Percentiles rank a stretch among this genome's conserved stretches.
Conservation (phyloP, 2,329 filamentous ascomycete species). For the Neospermospora avenae region DNA sequence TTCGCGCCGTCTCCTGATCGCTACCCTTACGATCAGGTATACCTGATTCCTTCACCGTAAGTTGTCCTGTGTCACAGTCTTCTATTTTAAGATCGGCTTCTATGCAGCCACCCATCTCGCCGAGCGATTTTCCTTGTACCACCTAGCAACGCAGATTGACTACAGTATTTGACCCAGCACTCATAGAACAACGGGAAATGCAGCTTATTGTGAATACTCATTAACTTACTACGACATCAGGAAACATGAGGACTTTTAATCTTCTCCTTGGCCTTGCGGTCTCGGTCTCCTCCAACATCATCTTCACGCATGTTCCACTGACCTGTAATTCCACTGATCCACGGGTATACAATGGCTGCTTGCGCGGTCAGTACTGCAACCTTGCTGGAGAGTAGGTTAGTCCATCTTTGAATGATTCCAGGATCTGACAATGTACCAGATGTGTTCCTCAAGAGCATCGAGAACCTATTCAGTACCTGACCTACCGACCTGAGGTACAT, state of each 20-base stretch:
- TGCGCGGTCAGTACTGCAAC: constrained; percentile 32
- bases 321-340: constrained; percentile 37
- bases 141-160: constrained; percentile 2
- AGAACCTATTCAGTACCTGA: constrained; percentile 13
- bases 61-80: not conserved
- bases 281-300: constrained; percentile 44
- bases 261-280: constrained; percentile 35
- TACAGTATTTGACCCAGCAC: not conserved
- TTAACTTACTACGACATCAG: constrained; percentile 9
- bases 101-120: constrained; percentile 1
- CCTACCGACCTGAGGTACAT: constrained; percentile 10
- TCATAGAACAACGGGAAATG: not conserved
- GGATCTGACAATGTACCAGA: constrained; percentile 20
- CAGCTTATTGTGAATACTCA: not conserved
- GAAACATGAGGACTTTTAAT: constrained; percentile 30
- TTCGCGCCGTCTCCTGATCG: not conserved
- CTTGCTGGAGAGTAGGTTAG: constrained; percentile 26
- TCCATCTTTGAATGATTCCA: not conserved
- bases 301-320: constrained; percentile 45
- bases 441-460: constrained; percentile 23
- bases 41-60: constrained; percentile 2
- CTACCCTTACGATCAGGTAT: not conserved
- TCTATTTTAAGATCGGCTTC: not conserved
- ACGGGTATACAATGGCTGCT: constrained; percentile 33
- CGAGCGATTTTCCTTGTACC: not conserved